Conservation (phyloP, 306 rosid species). For the Acacia acuminata region DNA sequence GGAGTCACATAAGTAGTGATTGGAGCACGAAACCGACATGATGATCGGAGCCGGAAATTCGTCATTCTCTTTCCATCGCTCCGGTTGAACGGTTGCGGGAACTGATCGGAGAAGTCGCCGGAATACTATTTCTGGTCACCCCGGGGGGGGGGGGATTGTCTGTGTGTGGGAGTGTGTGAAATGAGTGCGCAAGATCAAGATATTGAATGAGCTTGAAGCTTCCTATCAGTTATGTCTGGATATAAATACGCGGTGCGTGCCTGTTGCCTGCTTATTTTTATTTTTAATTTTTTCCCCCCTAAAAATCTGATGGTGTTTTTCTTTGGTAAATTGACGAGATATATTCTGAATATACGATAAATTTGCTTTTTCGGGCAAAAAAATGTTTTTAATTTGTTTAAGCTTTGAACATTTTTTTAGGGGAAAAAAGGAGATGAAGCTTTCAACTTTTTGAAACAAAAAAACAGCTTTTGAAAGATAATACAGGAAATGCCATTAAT, state of each 20-base stretch:
- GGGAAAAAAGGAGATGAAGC: neutral
- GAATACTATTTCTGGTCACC: conserved; percentile 1
- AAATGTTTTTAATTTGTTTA: neutral
- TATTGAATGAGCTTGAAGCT: conserved; percentile 30
- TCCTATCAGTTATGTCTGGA: conserved; percentile 36
- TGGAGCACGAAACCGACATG: conserved; percentile 82
- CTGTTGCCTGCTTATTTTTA: conserved; percentile 10
- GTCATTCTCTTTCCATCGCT: conserved; percentile 65
- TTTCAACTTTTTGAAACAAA: neutral
- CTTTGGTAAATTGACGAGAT: neutral
- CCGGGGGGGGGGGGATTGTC: neutral
- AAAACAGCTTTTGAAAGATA: neutral
- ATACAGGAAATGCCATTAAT: neutral
- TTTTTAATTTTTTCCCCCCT: neutral
- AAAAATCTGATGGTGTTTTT: neutral
- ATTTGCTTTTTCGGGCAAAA: neutral
- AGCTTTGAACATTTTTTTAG: no score
- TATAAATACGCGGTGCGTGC: conserved; percentile 61
- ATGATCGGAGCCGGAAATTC: conserved; percentile 23
- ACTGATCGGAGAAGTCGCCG: conserved; percentile 41
- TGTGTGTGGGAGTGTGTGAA: neutral
- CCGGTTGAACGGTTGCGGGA: conserved; percentile 21
- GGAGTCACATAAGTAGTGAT: conserved; percentile 56
- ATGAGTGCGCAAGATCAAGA: neutral
- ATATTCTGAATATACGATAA: neutral